A percentile compares a stretch with the other conserved stretches of the same genome.
Evolutionary conservation across 768 basidiomycete genomes (phyloP).

Genomic region (Trametopsis cervina): DNA sequence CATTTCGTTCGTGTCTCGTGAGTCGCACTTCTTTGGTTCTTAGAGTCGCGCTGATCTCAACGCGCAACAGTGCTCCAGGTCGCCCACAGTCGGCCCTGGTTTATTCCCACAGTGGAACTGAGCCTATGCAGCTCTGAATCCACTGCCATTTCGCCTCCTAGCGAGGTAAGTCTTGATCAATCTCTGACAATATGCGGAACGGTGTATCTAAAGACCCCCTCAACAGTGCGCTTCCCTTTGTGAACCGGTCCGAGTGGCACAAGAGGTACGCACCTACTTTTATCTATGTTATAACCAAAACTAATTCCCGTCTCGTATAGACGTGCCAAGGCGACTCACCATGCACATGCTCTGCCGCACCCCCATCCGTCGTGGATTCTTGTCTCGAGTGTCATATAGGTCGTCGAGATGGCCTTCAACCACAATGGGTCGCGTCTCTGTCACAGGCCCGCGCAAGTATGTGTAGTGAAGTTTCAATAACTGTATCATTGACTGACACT

Average conservation of each 20-base stretch:
- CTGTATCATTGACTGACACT: background rate
- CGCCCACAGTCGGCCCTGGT: background rate
- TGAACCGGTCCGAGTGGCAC: conserved; percentile 1
- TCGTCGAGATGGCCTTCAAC: background rate
- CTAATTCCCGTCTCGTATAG: background rate
- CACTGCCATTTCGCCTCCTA: background rate
- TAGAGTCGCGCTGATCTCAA: background rate
- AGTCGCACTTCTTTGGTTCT: background rate
- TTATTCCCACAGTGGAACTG: background rate
- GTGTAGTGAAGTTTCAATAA: background rate
- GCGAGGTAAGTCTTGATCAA: background rate
- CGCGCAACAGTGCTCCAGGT: too few species aligned
- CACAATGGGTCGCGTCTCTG: background rate
- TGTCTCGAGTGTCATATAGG: conserved; percentile 1
- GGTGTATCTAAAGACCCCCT: too few species aligned
- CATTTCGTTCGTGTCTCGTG: background rate
- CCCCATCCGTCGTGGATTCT: background rate
- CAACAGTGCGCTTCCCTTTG: conserved; percentile 2
- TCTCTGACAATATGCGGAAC: too few species aligned
- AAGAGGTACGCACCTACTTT: background rate
- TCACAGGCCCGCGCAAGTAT: background rate
- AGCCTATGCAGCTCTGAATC: background rate
- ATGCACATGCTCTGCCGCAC: conserved; percentile 4
- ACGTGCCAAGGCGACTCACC: conserved; percentile 1
- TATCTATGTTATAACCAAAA: background rate